phyloP scores from a whole-genome alignment of 202 grass and related monocot genomes.

The Hordeum pubiflorum region DNA sequence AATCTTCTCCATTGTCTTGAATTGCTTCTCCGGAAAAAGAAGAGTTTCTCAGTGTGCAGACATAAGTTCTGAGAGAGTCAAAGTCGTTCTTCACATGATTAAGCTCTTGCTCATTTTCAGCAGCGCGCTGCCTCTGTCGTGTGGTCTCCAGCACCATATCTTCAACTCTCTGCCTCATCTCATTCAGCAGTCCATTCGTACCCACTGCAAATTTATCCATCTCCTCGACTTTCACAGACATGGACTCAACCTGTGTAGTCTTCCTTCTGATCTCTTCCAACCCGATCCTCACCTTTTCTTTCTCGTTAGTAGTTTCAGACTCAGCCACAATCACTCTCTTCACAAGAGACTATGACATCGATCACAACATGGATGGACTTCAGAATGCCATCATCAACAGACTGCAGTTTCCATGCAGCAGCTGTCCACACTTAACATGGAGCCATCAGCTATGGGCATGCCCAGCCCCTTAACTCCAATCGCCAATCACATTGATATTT shows the following conservation, averaged over 20 bases:
- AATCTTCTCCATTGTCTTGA: slow-evolving; percentile 73
- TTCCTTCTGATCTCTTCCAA: slow-evolving; percentile 76
- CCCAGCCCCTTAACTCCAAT: not conserved
- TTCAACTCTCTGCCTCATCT: slow-evolving; percentile 58
- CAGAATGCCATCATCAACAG: slow-evolving; percentile 14
- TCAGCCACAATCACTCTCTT: slow-evolving; percentile 66
- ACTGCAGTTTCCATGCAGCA: not conserved
- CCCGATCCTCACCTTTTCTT: slow-evolving; percentile 60
- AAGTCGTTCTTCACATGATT: slow-evolving; percentile 70
- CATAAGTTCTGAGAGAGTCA: slow-evolving; percentile 62
- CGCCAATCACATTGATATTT: not conserved
- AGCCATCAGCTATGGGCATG: not conserved
- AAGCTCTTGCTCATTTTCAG: slow-evolving; percentile 66
- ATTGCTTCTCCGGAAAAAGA: slow-evolving; percentile 63
- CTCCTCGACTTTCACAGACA: slow-evolving; percentile 64
- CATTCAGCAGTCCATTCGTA: slow-evolving; percentile 65
- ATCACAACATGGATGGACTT: slow-evolving; percentile 56
- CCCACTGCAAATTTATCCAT: slow-evolving; percentile 81
- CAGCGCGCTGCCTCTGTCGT: slow-evolving; percentile 52
- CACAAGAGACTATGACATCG: slow-evolving; percentile 59
- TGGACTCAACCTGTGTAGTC: slow-evolving; percentile 58
- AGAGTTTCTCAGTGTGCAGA: slow-evolving; percentile 67
- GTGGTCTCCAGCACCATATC: slow-evolving; percentile 78
- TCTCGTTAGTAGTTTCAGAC: slow-evolving; percentile 49
- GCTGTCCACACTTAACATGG: not conserved